Base-by-base conservation (phyloP, 768 basidiomycete genomes). In the Leccinum rimulosum region DNA sequence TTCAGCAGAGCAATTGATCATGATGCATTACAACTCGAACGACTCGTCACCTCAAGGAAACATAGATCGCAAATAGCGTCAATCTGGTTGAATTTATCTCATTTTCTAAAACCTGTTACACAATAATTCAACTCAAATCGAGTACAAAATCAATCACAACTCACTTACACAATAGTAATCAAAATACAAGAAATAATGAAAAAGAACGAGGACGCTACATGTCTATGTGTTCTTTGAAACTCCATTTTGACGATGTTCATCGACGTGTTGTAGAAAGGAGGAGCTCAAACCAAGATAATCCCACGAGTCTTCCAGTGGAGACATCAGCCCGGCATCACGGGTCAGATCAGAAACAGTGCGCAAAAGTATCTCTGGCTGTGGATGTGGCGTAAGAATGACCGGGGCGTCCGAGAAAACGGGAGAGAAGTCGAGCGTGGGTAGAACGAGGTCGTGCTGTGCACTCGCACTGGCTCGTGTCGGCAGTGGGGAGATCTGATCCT, bases 371-470 rank as follows among this genome's bases (percentile, higher is more conserved):
- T 54, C 35, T 8, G 65, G 71, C 19, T 61, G 63, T 53, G 63
- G 63, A 35, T 58, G 59, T 1, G 36, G 30, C 0, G 60, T 47
- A 59, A 50, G 30, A 31, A 56, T 56, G 40, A 54, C 40, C 19
- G 50, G 30, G 8, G 57, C 53, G 8, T 54, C 56, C 14, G 63
- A 45, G 28, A 80, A 82, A 8, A 78, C 73, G 6, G 84, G 80
- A 0, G 88, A 88, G 62, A 89, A 81, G 69, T 91, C 89, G 54
- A 92, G 79, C 1, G 84, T 88, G 5, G 91, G 91, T n/a, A 93
- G 74, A 11, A 93, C 73, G 58, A 95, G 82, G 3, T 89, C 89
- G 19, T 82, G 76, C 3, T 88, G 76, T 11, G 86, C 82, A 66
- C 90, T 86, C 25, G 64, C 66, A 25, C 80, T 74, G 27, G 57